Conservation (phyloP, 1,284 basidiomycete species). For the Ustilago cynodontis region DNA sequence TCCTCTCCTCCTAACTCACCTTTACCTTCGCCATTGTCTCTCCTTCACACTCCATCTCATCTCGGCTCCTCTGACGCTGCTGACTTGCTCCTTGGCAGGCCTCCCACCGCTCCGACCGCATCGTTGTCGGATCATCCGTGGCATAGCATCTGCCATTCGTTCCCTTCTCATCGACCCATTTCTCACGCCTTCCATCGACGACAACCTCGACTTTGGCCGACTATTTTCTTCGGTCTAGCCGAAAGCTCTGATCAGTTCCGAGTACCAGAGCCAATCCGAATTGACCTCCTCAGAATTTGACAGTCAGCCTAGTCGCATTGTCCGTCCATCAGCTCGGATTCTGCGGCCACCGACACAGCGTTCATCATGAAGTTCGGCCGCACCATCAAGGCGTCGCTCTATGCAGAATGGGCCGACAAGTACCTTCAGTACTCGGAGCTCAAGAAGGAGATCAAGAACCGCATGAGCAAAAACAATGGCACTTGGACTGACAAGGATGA, state of each 20-base stretch:
- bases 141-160: background rate
- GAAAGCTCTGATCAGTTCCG: no score
- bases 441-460: conserved; percentile 69
- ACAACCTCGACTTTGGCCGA: background rate
- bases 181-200: conserved; percentile 8
- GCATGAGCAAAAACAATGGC: conserved; percentile 65
- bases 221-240: background rate
- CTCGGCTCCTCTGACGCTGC: background rate
- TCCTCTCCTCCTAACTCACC: background rate
- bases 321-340: background rate
- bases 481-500: conserved; percentile 69
- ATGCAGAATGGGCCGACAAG: conserved; percentile 68
- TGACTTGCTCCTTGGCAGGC: background rate
- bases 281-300: background rate
- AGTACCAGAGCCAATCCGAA: background rate
- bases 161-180: background rate
- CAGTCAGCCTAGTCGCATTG: background rate
- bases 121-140: background rate
- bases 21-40: background rate
- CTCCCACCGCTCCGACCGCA: background rate
- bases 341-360: background rate
- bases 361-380: conserved; percentile 68
- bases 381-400: conserved; percentile 70
- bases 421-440: conserved; percentile 69
- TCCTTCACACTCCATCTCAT: background rate